Percentiles rank a stretch among this genome's conserved stretches.
These are phyloP conservation scores for Saccharomyces hybrid DNA, from an alignment of 1,139 yeast genomes.

Conservation along the genomic window DNA sequence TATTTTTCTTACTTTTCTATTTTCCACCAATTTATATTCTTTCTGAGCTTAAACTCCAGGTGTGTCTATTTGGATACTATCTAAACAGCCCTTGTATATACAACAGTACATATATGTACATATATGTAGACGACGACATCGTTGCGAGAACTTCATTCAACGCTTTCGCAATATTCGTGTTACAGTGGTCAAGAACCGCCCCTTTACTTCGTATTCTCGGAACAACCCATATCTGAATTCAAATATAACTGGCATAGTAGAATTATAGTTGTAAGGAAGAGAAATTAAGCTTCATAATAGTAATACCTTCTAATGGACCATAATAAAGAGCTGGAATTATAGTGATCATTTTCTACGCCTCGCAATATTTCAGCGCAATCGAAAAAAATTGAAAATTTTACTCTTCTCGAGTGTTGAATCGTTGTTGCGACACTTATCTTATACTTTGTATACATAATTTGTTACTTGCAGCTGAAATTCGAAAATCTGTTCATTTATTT, in stretches of 20 bases:
- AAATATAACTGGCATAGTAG: neutral
- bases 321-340: neutral
- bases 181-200: neutral
- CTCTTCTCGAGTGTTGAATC: neutral
- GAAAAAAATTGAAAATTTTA: conserved; percentile 3
- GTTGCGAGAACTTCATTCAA: neutral
- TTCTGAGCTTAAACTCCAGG: neutral
- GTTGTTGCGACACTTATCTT: neutral
- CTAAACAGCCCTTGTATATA: neutral
- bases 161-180: neutral
- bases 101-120: neutral
- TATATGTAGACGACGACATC: neutral
- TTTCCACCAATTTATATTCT: neutral
- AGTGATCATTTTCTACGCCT: neutral
- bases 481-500: neutral
- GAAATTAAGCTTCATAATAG: neutral
- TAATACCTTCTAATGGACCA: neutral
- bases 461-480: neutral
- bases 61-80: neutral
- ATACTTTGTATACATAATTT: neutral
- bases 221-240: too few relatives aligned
- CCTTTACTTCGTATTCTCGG: neutral
- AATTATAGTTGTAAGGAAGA: neutral
- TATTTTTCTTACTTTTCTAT: neutral
- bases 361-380: neutral